These are phyloP conservation scores for Citrus glauca DNA, from an alignment of 345 rosid genomes.

Conservation along the genomic window DNA sequence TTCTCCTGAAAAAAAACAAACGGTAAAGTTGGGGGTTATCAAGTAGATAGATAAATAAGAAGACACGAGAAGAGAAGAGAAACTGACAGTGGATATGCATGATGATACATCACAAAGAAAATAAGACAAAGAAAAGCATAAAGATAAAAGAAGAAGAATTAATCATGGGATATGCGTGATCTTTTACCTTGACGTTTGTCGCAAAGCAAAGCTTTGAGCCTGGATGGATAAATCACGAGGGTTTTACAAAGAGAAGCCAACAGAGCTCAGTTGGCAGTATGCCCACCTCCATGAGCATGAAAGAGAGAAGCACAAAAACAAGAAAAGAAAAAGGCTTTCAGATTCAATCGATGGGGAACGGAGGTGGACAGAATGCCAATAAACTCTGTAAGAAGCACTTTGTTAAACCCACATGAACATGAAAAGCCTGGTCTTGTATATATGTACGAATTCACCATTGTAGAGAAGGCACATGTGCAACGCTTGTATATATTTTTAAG, in stretches of 20 bases:
- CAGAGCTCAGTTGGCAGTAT: slow-evolving; percentile 82
- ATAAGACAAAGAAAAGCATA: neutral
- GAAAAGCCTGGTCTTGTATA: neutral
- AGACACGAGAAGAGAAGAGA: neutral
- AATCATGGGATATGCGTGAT: neutral
- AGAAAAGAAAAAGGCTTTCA: neutral
- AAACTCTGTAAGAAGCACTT: slow-evolving; percentile 79
- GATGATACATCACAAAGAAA: neutral
- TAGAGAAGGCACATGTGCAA: neutral
- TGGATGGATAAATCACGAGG: slow-evolving; percentile 33
- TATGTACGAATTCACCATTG: neutral
- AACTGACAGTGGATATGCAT: neutral
- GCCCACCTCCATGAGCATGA: slow-evolving; percentile 65
- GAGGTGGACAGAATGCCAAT: slow-evolving; percentile 99
- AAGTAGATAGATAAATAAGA: neutral
- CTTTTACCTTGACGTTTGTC: slow-evolving; percentile 21
- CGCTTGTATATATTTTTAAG: no score
- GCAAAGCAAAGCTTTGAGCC: neutral
- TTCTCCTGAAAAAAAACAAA: neutral
- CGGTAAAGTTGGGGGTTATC: neutral
- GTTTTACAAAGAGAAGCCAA: slow-evolving; percentile 81
- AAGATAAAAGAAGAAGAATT: neutral
- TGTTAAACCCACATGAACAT: slow-evolving; percentile 71
- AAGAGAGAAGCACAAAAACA: neutral
- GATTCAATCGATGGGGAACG: slow-evolving; percentile 8